Base-by-base conservation (phyloP, 2,329 filamentous ascomycete species). In the Mycosphaerella sp. region DNA sequence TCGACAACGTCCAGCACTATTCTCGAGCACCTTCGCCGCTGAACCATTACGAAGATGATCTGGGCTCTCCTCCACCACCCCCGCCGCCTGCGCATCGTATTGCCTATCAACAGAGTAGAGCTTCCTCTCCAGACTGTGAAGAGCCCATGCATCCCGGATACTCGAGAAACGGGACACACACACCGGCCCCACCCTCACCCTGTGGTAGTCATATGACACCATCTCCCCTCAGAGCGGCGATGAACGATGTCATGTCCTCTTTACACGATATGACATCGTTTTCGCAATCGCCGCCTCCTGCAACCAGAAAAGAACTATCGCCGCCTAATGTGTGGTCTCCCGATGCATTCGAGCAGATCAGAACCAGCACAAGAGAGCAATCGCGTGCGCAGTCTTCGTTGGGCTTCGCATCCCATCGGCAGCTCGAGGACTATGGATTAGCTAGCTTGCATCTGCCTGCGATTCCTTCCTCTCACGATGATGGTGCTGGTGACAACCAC, bases 171-270 rank as follows among this genome's bases (percentile, higher is more conserved):
- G 67, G 80, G 57, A 78, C 70, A 59, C 76, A 77, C 6, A 88
- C 87, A 1, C 85, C 86, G 0, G 77, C 75, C 36, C 85, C 84
- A 2, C 82, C 82, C 3, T 90, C 89, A 4, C 83, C 87, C 1
- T 81, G 81, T 78, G 63, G 60, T 6, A 67, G 61, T 49, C 64
- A 66, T 26, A 70, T 69, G 65, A 98, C 93, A 0, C 93, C 93
- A 1, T 97, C 93, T 2, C 93, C 93, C 0, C 75, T 98, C 2
- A 81, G 93, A 55, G 89, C 91, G 69, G 93, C 93, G 1, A 98
- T 98, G 90, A 92, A 97, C 67, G 92, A 95, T 70, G 91, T 98
- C 3, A 96, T 97, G 83, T 89, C 93, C 61, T 95, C 93, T 53
- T 73, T 98, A 42, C 86, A 95, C 67, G 90, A 91, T 56, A 88